Evolutionary conservation across 2,329 filamentous ascomycete species (phyloP), one percentile per base, ranked within the genome.

Genomic region (Cadophora sp.): DNA sequence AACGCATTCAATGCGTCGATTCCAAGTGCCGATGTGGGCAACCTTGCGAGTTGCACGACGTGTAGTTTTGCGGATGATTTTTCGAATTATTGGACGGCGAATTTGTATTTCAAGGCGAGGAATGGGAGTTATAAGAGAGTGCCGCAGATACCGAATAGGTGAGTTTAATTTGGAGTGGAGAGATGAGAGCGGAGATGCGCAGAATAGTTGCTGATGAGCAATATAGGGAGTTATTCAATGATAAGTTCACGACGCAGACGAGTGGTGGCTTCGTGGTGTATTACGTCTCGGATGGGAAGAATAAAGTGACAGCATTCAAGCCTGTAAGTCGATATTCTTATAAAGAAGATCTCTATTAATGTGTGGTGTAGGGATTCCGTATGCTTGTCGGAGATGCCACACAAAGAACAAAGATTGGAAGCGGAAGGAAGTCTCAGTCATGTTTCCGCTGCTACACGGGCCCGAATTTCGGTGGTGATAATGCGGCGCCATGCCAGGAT

Each of bases 41-140:
- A 19, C 91, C 29, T 71, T 80, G 69, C 85, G 37, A 81, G 87
- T 70, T 97, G 93, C 81, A 95, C 92, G 1, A 94, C 92, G 12
- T 97, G 92, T 79, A 88, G 85, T 67, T 91, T 96, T 48, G 87
- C 83, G 22, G 84, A 95, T 80, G 93, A 97, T 81, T 91, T 89
- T 80, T 96, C 92, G 8, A 89, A 88, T 24, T 97, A 97, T 81
- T 97, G 92, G 92, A 87, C 88, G 62, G 93, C 93, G 1, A 81
- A 86, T 5, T 77, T 96, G 69, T 94, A 94, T 81, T 97, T 97
- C 79, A 79, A 89, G 77, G 86, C 93, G 74, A 75, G 76, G 6
- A 76, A 80, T 26, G 91, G 69, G 82, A 89, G 65, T 89, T 87
- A 65, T 86, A 76, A 80, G 91, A 68, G 66, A 53, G 60, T 70